These are phyloP conservation scores for Colletotrichum limetticola DNA, from an alignment of 2,329 filamentous ascomycete species.

Conservation along the genomic window DNA sequence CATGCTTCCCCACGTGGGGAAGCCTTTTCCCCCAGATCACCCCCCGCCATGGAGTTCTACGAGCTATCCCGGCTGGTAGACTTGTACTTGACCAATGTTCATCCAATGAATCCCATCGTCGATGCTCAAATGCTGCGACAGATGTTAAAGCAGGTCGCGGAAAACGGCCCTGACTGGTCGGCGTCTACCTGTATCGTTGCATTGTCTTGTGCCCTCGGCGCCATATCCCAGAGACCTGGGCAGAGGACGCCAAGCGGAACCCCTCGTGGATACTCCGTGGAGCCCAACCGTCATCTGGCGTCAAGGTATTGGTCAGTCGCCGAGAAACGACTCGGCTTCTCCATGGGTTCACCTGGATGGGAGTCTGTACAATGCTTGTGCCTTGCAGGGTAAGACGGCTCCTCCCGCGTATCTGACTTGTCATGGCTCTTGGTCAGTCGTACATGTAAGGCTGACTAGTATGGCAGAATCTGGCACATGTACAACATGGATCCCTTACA, in stretches of 20 bases:
- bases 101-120: conserved; percentile 31
- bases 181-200: conserved; percentile 33
- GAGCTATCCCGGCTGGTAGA: conserved; percentile 26
- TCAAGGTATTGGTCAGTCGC: conserved; percentile 33
- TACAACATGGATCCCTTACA: conserved; percentile 35
- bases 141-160: conserved; percentile 32
- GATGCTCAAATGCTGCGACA: conserved; percentile 21
- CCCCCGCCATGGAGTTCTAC: conserved; percentile 31
- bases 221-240: conserved; percentile 29
- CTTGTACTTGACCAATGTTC: conserved; percentile 26
- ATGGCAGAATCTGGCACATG: conserved; percentile 34
- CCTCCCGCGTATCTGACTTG: neutral
- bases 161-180: conserved; percentile 36
- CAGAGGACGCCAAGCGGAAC: conserved; percentile 30
- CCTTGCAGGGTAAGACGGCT: conserved; percentile 25
- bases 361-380: conserved; percentile 35
- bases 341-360: conserved; percentile 30
- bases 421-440: neutral
- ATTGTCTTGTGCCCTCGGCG: conserved; percentile 29
- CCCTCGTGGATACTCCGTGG: conserved; percentile 25
- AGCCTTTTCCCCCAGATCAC: conserved; percentile 19
- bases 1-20: conserved; percentile 22
- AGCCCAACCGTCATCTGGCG: conserved; percentile 30
- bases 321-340: conserved; percentile 31
- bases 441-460: conserved; percentile 5